phyloP scores from a whole-genome alignment of 441 rosid species.

The Adansonia rubrostipa region DNA sequence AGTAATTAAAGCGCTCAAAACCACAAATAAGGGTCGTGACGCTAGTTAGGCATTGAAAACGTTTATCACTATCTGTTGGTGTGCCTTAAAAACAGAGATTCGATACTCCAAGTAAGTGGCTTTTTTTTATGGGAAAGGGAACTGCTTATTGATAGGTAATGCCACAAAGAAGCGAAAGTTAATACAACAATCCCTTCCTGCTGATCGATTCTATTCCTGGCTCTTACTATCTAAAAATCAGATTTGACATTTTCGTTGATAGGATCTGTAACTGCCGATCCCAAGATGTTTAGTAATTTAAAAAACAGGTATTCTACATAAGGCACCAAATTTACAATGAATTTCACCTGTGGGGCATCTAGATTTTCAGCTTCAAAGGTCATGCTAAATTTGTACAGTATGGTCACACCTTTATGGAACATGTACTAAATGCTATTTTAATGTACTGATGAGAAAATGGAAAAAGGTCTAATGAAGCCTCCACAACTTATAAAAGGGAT shows the following conservation, averaged over 20 bases:
- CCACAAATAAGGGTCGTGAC: not conserved
- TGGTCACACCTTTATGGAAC: not conserved
- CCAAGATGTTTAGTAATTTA: not conserved
- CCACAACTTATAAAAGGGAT: not conserved
- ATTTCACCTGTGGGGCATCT: conserved; percentile 7
- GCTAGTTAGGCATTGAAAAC: not conserved
- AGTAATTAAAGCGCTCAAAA: not conserved
- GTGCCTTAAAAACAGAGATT: not conserved
- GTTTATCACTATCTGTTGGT: not conserved
- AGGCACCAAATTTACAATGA: not conserved
- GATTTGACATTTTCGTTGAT: not conserved
- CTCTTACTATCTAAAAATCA: not conserved
- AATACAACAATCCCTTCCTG: not conserved
- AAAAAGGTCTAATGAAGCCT: not conserved
- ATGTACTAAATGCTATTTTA: not conserved
- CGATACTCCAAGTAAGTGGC: not conserved
- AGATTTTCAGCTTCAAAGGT: not conserved
- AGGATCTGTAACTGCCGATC: not conserved
- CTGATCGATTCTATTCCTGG: conserved; percentile 7
- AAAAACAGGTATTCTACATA: not conserved
- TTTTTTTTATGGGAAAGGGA: not conserved
- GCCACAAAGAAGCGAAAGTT: not conserved
- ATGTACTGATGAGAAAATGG: not conserved
- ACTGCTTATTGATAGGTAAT: not conserved
- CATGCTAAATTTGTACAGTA: not conserved